Evolutionary conservation across 768 basidiomycete species (phyloP).

Genomic region (Tylopilus balloui): DNA sequence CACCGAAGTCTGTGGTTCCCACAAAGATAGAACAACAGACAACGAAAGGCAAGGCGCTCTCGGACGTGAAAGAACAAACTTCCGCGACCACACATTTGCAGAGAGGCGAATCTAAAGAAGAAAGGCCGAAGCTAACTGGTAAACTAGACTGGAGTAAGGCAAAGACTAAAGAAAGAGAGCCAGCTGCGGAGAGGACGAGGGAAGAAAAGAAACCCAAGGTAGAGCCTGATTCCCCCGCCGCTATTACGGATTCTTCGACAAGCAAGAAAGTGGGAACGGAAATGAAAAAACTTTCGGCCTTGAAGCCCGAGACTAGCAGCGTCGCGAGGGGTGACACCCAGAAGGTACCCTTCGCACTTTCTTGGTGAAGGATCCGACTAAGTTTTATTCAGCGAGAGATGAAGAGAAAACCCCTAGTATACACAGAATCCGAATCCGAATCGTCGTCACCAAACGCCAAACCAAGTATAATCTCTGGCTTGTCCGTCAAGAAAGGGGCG

Average conservation of each 20-base stretch:
- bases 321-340: not conserved
- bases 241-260: not conserved
- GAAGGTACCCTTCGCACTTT: constrained; percentile 4
- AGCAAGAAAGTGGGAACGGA: not conserved
- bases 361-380: not conserved
- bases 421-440: constrained; percentile 24
- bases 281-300: not conserved
- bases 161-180: constrained; percentile 39
- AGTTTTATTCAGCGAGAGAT: constrained; percentile 32
- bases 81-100: constrained; percentile 22
- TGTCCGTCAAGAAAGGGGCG: constrained; percentile 42
- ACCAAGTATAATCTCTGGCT: constrained; percentile 3
- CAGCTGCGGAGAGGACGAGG: constrained; percentile 2
- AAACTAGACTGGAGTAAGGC: constrained; percentile 63
- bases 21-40: constrained; percentile 14
- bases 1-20: constrained; percentile 11
- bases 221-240: not conserved
- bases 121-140: constrained; percentile 38
- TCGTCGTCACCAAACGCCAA: constrained; percentile 4
- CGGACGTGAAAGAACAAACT: constrained; percentile 23
- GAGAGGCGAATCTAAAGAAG: constrained; percentile 22
- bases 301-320: not conserved
- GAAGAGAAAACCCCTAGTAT: constrained; percentile 43
- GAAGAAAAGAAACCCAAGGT: constrained; percentile 19
- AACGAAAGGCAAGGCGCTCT: constrained; percentile 23